Evolutionary conservation across 2,329 filamentous ascomycete species (phyloP), one percentile per base, ranked within the genome.

Genomic region (Trichophyton mentagrophytes): DNA sequence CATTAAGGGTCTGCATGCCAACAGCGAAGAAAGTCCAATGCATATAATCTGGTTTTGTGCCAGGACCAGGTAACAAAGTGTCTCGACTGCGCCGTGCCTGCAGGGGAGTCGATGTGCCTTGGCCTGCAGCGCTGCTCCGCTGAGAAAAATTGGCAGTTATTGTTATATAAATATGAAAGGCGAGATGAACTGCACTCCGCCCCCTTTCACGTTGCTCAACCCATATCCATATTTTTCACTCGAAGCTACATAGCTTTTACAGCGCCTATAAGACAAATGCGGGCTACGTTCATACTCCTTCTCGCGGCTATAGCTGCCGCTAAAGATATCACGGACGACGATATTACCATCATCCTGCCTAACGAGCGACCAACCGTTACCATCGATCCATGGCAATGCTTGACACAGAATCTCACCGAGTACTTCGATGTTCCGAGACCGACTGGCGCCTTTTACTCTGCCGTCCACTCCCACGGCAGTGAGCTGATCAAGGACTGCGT

Each of bases 401-500:
- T 42, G 46, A 57, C 60, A 11, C 22, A 61, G 30, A 57, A 57
- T 40, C 38, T 61, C 20, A 25, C 60, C 36, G 36, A 61, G 27
- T 61, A 46, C 40, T 61, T 61, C 59, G 27, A 57, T 2, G 5
- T 49, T 33, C 59, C 59, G 20, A 57, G 46, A 36, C 59, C 59
- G 6, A 61, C 51, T 22, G 59, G 51, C 20, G 53, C 20, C 11
- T 22, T 61, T 22, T 38, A 33, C 7, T 17, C 59, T 3, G 30
- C 59, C 7, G 20, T 61, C 22, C 15, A 56, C 9, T 60, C 59
- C 9, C 56, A 57, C 17, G 49, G 49, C 51, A 40, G 51, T 20
- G 59, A 60, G 40, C 33, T 60, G 33, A 38, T 60, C 38, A 44
- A 60, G 22, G 20, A 53, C 9, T 56, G 30, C 38, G 38, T 57